Base-by-base conservation (phyloP, 2,329 filamentous ascomycete genomes). In the Pestalotiopsis sp. region DNA sequence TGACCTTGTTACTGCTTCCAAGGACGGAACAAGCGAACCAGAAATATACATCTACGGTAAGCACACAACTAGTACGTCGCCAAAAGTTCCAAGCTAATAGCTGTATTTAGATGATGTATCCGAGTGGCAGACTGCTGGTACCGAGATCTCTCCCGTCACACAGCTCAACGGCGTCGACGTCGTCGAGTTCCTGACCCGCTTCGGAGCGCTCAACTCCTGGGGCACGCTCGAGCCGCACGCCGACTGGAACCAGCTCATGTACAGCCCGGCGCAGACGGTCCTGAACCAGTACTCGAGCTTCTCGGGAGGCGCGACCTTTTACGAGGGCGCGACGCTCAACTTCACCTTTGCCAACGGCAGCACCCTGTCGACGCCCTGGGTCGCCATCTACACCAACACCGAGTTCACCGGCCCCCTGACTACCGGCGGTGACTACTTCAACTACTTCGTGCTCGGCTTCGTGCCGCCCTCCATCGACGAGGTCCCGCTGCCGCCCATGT, bases 341-440 rank as follows among this genome's bases (percentile, higher is more conserved):
- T 74, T 78, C 62, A 74, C 63, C 5, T 73, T 78, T 14, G 77
- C 74, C 17, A 76, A 80, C 67, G 72, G 72, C 4, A 74, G 72
- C 20, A 66, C 63, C 9, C 17, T 67, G 41, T 56, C 65, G 27
- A 69, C 67, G 25, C 58, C n/a, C 4, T 75, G 69, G 66, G 25
- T 72, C 9, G 69, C 72, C 11, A 17, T 71, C 56, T 70, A 73
- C 68, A 69, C 66, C 49, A 65, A 70, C 38, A 63, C 25, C 5
- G 58, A 68, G 1, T 56, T 62, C 39, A 75, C 75, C 1, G 74
- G 74, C 3, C 78, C 80, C 1, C 70, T 84, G 1, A 78, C 76
- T 4, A 83, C 80, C 2, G 80, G 77, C 1, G 81, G 80, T 1
- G 81, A 83, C 68, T 81, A 83, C 65, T 84, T 81, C 74, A 82